A percentile compares a stretch with the other conserved stretches of the same genome.
phyloP scores from a whole-genome alignment of 805 yeast species.

The Ogataea salicorniae region DNA sequence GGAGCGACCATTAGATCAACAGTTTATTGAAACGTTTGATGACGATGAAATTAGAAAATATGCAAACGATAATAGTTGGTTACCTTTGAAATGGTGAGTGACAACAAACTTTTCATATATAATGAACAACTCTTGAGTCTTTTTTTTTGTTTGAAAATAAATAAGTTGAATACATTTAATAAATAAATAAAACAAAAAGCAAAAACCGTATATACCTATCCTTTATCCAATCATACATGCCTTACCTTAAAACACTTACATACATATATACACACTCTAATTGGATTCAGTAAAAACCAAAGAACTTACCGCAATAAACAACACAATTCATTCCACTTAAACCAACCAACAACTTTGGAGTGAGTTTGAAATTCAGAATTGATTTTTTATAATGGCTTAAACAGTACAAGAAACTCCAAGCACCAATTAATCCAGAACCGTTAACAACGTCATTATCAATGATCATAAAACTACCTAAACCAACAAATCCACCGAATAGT shows the following conservation, averaged over 20 bases:
- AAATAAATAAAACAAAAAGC: neutral
- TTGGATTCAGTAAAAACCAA: constrained; percentile 32
- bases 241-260: too few relatives aligned
- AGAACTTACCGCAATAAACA: constrained; percentile 66
- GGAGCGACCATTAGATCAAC: constrained; percentile 92
- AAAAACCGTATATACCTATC: neutral
- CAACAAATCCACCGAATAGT: constrained; percentile 57
- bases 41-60: constrained; percentile 52
- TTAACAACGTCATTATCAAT: constrained; percentile 70
- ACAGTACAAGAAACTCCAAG: constrained; percentile 75
- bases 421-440: constrained; percentile 76
- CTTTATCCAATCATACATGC: neutral
- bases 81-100: constrained; percentile 73
- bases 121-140: neutral
- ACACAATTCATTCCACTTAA: constrained; percentile 59
- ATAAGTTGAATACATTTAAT: neutral
- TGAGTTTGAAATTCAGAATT: constrained; percentile 47
- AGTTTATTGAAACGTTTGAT: constrained; percentile 86
- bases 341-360: constrained; percentile 55
- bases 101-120: neutral
- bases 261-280: too few relatives aligned
- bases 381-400: constrained; percentile 65
- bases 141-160: neutral
- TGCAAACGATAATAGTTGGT: constrained; percentile 49
- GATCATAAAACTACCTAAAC: constrained; percentile 68